phyloP scores from a whole-genome alignment of 352 stramenopile species.

The Globisporangium alternatum region DNA sequence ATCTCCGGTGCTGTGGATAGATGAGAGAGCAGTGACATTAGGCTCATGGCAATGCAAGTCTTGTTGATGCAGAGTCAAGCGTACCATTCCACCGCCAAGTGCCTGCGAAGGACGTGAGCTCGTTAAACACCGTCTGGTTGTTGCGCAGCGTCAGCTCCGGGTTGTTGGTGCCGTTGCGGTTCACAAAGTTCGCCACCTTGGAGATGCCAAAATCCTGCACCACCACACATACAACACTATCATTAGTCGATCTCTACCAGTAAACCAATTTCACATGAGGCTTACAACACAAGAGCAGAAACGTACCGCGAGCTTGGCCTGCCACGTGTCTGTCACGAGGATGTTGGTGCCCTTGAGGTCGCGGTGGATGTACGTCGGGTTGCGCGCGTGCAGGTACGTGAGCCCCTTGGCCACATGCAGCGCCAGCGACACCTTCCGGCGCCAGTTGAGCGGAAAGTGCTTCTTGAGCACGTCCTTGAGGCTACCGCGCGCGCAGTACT shows the following conservation, averaged over 20 bases:
- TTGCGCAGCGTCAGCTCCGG: slow-evolving; percentile 20
- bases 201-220: slow-evolving; percentile 63
- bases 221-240: not conserved
- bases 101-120: slow-evolving; percentile 52
- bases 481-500: slow-evolving; percentile 66
- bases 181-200: slow-evolving; percentile 60
- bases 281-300: not conserved
- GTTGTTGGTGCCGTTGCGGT: slow-evolving; percentile 34
- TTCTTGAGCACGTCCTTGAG: slow-evolving; percentile 58
- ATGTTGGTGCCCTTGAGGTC: slow-evolving; percentile 77
- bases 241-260: not conserved
- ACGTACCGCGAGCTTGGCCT: slow-evolving; percentile 55
- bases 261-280: not conserved
- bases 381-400: slow-evolving; percentile 71
- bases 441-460: slow-evolving; percentile 58
- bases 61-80: not conserved
- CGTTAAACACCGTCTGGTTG: slow-evolving; percentile 22
- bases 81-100: slow-evolving; percentile 68
- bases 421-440: slow-evolving; percentile 57
- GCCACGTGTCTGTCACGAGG: slow-evolving; percentile 74
- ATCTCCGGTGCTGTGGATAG: slow-evolving; percentile 53
- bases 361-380: slow-evolving; percentile 70
- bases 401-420: slow-evolving; percentile 68
- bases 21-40: not conserved
- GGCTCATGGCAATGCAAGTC: not conserved